These are phyloP conservation scores for Wallacemonas rigidus DNA, from an alignment of 208 protist genomes.

Conservation along the genomic window DNA sequence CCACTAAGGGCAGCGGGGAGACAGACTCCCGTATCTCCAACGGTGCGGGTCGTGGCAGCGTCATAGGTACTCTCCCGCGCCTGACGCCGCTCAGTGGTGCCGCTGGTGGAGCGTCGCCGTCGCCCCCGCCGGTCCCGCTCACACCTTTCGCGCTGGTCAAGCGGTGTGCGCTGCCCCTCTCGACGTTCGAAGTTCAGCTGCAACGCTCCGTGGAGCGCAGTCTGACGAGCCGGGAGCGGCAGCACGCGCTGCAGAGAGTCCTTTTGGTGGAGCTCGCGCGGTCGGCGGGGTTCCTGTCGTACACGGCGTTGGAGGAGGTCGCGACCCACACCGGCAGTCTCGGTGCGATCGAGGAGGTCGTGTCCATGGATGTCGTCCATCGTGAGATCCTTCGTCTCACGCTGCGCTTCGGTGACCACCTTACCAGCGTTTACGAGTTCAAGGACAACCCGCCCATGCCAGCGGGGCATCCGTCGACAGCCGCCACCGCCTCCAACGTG, in stretches of 20 bases:
- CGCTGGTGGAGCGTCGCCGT: too few species aligned
- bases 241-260: conserved; percentile 50
- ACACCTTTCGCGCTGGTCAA: conserved; percentile 9
- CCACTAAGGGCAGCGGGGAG: not conserved
- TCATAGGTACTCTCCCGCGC: too few species aligned
- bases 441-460: conserved; percentile 13
- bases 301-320: conserved; percentile 1
- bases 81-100: too few species aligned
- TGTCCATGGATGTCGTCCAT: conserved; percentile 27
- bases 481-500: conserved; percentile 1
- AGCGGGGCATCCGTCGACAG: not conserved
- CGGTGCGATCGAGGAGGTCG: conserved; percentile 38
- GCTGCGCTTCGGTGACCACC: conserved; percentile 41
- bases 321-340: conserved; percentile 12
- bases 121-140: not conserved
- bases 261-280: conserved; percentile 37
- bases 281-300: conserved; percentile 26
- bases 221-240: conserved; percentile 49
- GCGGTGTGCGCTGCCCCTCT: conserved; percentile 18
- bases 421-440: conserved; percentile 20
- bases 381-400: conserved; percentile 31
- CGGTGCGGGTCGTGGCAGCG: too few species aligned
- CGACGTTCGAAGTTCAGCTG: conserved; percentile 34
- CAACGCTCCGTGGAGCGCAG: conserved; percentile 44
- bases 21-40: too few species aligned